Conservation (phyloP, 2,329 filamentous ascomycete genomes). For the Phyllosticta citrichinensis region DNA sequence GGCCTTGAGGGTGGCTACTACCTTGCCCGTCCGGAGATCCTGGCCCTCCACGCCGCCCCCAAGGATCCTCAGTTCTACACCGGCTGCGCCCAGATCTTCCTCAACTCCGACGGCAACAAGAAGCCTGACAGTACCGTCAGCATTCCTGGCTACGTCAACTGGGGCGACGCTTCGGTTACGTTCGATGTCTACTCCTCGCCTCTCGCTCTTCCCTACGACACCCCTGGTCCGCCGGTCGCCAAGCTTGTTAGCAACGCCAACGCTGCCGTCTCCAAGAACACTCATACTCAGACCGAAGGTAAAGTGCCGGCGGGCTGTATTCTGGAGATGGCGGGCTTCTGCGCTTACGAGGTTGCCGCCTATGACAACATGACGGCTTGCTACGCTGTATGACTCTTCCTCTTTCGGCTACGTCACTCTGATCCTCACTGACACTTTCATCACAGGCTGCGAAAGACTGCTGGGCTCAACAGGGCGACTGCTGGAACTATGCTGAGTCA, state of each 20-base stretch:
- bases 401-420: too few species aligned
- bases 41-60: slow-evolving; percentile 55
- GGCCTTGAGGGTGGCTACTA: slow-evolving; percentile 57
- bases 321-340: slow-evolving; percentile 64
- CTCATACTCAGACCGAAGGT: slow-evolving; percentile 35
- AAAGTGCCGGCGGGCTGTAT: slow-evolving; percentile 48
- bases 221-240: slow-evolving; percentile 50
- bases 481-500: slow-evolving; percentile 47
- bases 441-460: slow-evolving; percentile 18
- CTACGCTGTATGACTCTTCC: slow-evolving; percentile 38
- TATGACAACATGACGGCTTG: slow-evolving; percentile 50
- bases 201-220: slow-evolving; percentile 45
- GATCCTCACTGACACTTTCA: background rate
- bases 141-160: slow-evolving; percentile 57
- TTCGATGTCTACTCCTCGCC: slow-evolving; percentile 54
- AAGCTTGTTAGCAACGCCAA: slow-evolving; percentile 28
- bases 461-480: slow-evolving; percentile 13
- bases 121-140: slow-evolving; percentile 44
- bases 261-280: slow-evolving; percentile 10
- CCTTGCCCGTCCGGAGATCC: slow-evolving; percentile 59
- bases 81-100: slow-evolving; percentile 61
- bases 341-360: slow-evolving; percentile 48
- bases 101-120: slow-evolving; percentile 42
- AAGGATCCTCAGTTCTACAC: slow-evolving; percentile 58
- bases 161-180: slow-evolving; percentile 44